A percentile compares a stretch with the other conserved stretches of the same genome.
Conservation (phyloP, 2,329 filamentous ascomycete species). For the Phyllosticta citriasiana region DNA sequence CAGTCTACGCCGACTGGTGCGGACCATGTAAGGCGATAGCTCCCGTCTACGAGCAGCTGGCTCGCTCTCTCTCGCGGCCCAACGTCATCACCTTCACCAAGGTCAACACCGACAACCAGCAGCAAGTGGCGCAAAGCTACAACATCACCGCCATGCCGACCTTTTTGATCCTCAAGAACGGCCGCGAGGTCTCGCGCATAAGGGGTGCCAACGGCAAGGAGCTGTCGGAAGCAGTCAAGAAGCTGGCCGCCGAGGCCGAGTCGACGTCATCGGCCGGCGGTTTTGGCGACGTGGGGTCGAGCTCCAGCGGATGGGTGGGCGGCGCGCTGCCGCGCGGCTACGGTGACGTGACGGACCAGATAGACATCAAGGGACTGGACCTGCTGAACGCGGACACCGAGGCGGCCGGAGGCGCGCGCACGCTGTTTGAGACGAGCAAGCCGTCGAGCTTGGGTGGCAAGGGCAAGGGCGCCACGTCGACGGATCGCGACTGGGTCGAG, state of each 20-base stretch:
- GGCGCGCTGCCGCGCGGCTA: constrained; percentile 71
- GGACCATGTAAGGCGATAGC: constrained; percentile 75
- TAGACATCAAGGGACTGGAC: constrained; percentile 72
- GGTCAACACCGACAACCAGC: constrained; percentile 70
- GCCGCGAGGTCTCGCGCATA: constrained; percentile 56
- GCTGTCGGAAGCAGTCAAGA: constrained; percentile 61
- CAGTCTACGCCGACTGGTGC: constrained; percentile 85
- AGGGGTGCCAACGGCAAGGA: constrained; percentile 63
- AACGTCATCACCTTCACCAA: constrained; percentile 75
- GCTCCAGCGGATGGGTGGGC: constrained; percentile 56
- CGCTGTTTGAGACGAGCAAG: constrained; percentile 60
- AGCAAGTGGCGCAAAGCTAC: constrained; percentile 64
- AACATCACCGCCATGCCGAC: constrained; percentile 72
- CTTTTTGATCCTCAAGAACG: constrained; percentile 72
- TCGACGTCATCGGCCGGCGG: constrained; percentile 31
- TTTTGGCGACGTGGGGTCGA: constrained; percentile 32
- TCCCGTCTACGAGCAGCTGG: constrained; percentile 70
- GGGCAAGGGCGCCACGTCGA: constrained; percentile 46
- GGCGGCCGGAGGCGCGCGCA: constrained; percentile 55
- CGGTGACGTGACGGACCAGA: constrained; percentile 68
- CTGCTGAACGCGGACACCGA: constrained; percentile 78
- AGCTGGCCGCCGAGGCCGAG: constrained; percentile 56
- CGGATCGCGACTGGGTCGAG: constrained; percentile 73
- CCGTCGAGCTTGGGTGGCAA: constrained; percentile 44
- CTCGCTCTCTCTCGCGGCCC: constrained; percentile 58